Percentiles rank a stretch among this genome's conserved stretches.
These are phyloP conservation scores for Penicillium verhagenii DNA, from an alignment of 495 filamentous ascomycete genomes.

Conservation along the genomic window DNA sequence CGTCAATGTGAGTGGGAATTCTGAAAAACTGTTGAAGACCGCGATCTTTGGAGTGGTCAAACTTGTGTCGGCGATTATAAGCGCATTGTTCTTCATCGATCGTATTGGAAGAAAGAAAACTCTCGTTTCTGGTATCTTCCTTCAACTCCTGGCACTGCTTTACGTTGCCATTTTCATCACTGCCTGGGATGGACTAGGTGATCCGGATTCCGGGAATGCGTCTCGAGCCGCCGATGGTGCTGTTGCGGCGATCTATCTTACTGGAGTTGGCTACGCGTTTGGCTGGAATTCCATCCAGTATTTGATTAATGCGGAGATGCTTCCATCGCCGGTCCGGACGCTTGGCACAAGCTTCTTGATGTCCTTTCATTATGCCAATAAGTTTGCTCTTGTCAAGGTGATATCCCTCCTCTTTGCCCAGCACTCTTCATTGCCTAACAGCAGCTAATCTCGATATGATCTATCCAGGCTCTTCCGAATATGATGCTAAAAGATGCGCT, in stretches of 20 bases:
- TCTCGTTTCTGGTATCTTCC: slow-evolving; percentile 11
- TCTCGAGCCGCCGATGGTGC: neutral
- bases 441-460: slow-evolving; percentile 49
- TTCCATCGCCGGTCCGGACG: slow-evolving; percentile 54
- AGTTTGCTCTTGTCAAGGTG: slow-evolving; percentile 45
- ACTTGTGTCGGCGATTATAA: slow-evolving; percentile 51
- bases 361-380: slow-evolving; percentile 64
- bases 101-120: slow-evolving; percentile 12
- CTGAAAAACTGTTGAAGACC: slow-evolving; percentile 55
- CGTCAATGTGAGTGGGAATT: slow-evolving; percentile 52
- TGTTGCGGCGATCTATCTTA: slow-evolving; percentile 16
- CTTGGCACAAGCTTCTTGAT: slow-evolving; percentile 36
- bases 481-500: slow-evolving; percentile 49
- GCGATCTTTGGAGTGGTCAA: slow-evolving; percentile 62
- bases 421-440: neutral
- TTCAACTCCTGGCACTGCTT: slow-evolving; percentile 13
- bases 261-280: slow-evolving; percentile 15
- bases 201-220: neutral
- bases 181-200: neutral
- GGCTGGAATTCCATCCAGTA: slow-evolving; percentile 22
- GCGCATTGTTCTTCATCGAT: slow-evolving; percentile 36
- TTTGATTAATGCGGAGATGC: slow-evolving; percentile 69
- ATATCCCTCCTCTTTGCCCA: neutral
- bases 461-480: slow-evolving; percentile 38
- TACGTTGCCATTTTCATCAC: slow-evolving; percentile 20